phyloP scores from a whole-genome alignment of 805 yeast species.

The Wickerhamomyces sydowiorum region DNA sequence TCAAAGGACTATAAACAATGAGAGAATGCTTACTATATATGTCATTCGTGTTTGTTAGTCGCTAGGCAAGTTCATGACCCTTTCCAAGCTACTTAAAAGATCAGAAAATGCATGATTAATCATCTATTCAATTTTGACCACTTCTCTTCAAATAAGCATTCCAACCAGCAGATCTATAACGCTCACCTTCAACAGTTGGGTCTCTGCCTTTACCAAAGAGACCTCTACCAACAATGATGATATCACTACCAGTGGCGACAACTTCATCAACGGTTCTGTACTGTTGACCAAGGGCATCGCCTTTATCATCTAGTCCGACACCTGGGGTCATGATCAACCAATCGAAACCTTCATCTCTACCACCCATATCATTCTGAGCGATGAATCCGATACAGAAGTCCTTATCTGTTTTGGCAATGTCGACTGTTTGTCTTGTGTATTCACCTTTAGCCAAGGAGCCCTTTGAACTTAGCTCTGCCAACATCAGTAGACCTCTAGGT shows the following conservation, averaged over 20 bases:
- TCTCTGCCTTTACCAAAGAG: conserved; percentile 92
- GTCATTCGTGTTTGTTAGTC: no score
- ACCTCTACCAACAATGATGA: conserved; percentile 98
- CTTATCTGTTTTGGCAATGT: conserved; percentile 80
- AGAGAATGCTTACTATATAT: no score
- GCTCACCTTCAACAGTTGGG: conserved; percentile 77
- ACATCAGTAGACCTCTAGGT: conserved; percentile 87
- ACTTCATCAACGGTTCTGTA: conserved; percentile 90
- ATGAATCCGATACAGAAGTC: conserved; percentile 95
- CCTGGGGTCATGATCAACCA: conserved; percentile 99
- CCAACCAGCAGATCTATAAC: conserved; percentile 96
- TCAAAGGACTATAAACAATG: no score
- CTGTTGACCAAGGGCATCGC: conserved; percentile 94
- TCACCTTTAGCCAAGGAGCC: conserved; percentile 93
- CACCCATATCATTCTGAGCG: conserved; percentile 87
- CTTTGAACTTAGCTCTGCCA: conserved; percentile 91
- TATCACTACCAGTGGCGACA: conserved; percentile 79
- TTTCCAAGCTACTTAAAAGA: no score
- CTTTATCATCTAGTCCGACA: conserved; percentile 94
- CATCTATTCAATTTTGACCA: no score
- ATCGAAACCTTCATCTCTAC: conserved; percentile 79
- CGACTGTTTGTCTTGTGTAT: conserved; percentile 82
- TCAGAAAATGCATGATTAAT: no score
- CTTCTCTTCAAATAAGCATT: conserved; percentile 60
- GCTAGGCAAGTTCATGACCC: no score